phyloP scores from a whole-genome alignment of 2,329 filamentous ascomycete species.

The Claviceps capensis region DNA sequence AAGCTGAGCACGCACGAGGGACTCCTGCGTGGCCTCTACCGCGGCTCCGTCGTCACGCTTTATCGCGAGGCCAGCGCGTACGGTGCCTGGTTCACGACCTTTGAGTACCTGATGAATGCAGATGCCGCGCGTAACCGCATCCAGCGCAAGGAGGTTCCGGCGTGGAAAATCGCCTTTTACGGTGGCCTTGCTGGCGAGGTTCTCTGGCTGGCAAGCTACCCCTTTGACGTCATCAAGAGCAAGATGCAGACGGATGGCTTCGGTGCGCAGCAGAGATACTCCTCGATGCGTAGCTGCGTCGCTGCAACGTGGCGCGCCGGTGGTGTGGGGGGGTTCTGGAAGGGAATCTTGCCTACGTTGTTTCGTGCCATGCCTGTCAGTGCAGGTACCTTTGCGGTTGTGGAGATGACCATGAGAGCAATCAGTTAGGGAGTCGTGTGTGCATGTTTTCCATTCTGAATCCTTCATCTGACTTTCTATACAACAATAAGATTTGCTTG shows the following conservation, averaged over 20 bases:
- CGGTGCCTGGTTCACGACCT: conserved; percentile 86
- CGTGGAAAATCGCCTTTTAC: conserved; percentile 79
- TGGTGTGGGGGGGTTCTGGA: conserved; percentile 82
- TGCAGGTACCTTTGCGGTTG: conserved; percentile 91
- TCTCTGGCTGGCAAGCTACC: conserved; percentile 87
- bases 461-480: neutral
- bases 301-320: conserved; percentile 64
- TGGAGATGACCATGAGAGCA: conserved; percentile 51
- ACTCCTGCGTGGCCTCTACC: conserved; percentile 63
- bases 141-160: conserved; percentile 63
- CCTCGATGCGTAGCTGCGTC: conserved; percentile 81
- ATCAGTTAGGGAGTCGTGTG: conserved; percentile 27
- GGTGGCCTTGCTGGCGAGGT: conserved; percentile 88
- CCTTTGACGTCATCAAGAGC: conserved; percentile 95
- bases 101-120: conserved; percentile 91
- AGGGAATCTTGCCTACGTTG: conserved; percentile 79
- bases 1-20: conserved; percentile 58
- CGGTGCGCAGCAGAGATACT: conserved; percentile 55
- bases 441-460: neutral
- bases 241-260: conserved; percentile 99
- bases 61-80: conserved; percentile 88
- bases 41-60: conserved; percentile 75
- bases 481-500: too few species aligned
- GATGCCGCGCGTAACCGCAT: conserved; percentile 69
- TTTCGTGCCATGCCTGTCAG: conserved; percentile 94